phyloP scores from a whole-genome alignment of 176 grass and related monocot species.

The Oryza longistaminata region DNA sequence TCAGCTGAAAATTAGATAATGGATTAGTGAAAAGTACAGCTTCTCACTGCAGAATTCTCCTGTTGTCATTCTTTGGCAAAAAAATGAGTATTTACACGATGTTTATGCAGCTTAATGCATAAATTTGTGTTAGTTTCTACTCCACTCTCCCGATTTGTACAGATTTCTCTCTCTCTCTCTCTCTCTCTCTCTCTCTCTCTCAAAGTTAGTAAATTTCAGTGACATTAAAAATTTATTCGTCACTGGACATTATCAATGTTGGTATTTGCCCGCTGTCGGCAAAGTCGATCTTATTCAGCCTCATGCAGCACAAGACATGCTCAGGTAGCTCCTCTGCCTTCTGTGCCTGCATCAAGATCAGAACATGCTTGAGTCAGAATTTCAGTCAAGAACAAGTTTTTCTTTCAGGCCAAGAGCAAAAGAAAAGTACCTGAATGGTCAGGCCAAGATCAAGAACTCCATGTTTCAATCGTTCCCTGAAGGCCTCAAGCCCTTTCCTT shows the following conservation, averaged over 20 bases:
- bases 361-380: slow-evolving; percentile 17
- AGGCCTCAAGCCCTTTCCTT: slow-evolving; percentile 80
- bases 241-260: slow-evolving; percentile 59
- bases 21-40: not conserved
- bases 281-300: slow-evolving; percentile 81
- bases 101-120: not conserved
- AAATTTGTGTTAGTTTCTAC: slow-evolving; percentile 38
- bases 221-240: slow-evolving; percentile 42
- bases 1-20: not conserved
- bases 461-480: slow-evolving; percentile 68
- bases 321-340: slow-evolving; percentile 91
- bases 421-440: slow-evolving; percentile 70
- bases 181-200: not conserved
- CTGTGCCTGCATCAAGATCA: slow-evolving; percentile 65
- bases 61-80: not conserved
- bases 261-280: slow-evolving; percentile 72
- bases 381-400: not conserved
- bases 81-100: slow-evolving; percentile 20
- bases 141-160: slow-evolving; percentile 44
- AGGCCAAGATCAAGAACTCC: slow-evolving; percentile 79
- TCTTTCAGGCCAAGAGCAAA: not conserved
- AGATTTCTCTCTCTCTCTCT: not conserved
- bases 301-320: slow-evolving; percentile 83
- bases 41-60: slow-evolving; percentile 13
- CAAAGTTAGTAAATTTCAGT: slow-evolving; percentile 41